These are phyloP conservation scores for Potentilla sterilis DNA, from an alignment of 306 rosid species.

Conservation along the genomic window DNA sequence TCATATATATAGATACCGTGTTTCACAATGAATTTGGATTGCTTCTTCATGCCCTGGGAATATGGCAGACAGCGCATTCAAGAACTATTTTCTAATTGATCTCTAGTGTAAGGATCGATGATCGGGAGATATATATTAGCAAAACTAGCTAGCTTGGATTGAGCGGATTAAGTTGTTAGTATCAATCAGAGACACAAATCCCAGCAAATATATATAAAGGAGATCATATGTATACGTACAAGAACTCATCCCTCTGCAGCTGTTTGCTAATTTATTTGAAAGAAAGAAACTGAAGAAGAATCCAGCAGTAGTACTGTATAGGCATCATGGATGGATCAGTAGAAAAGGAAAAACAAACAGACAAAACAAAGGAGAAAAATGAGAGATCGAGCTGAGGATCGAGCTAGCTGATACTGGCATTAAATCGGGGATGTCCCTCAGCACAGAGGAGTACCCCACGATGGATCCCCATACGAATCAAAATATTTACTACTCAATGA, in stretches of 20 bases:
- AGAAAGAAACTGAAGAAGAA: not conserved
- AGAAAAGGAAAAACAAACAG: not conserved
- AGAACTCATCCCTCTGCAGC: not conserved
- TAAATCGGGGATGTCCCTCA: slow-evolving; percentile 4
- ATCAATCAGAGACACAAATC: not conserved
- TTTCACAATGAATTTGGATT: not conserved
- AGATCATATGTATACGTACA: not conserved
- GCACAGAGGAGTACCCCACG: slow-evolving; percentile 7
- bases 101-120: not conserved
- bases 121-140: too few relatives aligned
- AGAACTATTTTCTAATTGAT: not conserved
- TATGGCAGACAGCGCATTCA: not conserved
- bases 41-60: not conserved
- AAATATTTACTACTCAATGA: slow-evolving; percentile 14
- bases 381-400: not conserved
- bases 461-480: not conserved
- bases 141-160: too few relatives aligned
- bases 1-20: not conserved
- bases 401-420: slow-evolving; percentile 2
- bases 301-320: not conserved
- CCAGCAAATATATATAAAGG: not conserved
- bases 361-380: not conserved
- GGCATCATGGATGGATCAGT: not conserved
- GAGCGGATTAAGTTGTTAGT: too few relatives aligned
- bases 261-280: not conserved